phyloP scores from a whole-genome alignment of 148 eudicot genomes.

The Fagopyrum homotropicum region DNA sequence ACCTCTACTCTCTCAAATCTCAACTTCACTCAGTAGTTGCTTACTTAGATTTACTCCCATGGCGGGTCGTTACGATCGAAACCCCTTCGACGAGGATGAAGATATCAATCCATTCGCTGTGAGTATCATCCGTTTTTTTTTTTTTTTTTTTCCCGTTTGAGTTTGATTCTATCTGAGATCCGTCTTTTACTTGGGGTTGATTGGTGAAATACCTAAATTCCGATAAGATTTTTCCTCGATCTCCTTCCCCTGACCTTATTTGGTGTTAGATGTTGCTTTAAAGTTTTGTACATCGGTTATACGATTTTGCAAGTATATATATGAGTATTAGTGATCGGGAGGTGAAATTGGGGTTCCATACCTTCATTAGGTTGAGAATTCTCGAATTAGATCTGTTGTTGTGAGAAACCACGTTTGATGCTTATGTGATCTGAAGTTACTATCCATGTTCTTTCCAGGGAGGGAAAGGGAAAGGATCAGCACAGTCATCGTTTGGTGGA shows the following conservation, averaged over 20 bases:
- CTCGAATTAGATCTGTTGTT: background rate
- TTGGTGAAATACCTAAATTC: background rate
- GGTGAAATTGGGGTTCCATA: background rate
- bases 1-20: background rate
- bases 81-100: constrained; percentile 52
- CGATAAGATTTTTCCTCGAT: background rate
- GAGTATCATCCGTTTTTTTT: constrained; percentile 14
- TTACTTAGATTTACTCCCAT: background rate
- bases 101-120: constrained; percentile 74
- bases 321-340: background rate
- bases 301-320: background rate
- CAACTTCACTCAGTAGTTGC: background rate
- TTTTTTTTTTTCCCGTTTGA: background rate
- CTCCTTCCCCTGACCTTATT: background rate
- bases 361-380: background rate
- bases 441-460: constrained; percentile 17
- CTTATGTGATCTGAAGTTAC: background rate
- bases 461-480: constrained; percentile 33
- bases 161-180: constrained; percentile 6
- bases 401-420: background rate
- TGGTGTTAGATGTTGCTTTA: background rate
- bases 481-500: constrained; percentile 44
- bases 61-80: constrained; percentile 33
- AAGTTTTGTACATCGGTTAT: background rate
- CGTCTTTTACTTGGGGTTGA: background rate